Evolutionary conservation across 495 filamentous ascomycete species (phyloP), one percentile per base, ranked within the genome.

Genomic region (Penicillium longicatenatum): DNA sequence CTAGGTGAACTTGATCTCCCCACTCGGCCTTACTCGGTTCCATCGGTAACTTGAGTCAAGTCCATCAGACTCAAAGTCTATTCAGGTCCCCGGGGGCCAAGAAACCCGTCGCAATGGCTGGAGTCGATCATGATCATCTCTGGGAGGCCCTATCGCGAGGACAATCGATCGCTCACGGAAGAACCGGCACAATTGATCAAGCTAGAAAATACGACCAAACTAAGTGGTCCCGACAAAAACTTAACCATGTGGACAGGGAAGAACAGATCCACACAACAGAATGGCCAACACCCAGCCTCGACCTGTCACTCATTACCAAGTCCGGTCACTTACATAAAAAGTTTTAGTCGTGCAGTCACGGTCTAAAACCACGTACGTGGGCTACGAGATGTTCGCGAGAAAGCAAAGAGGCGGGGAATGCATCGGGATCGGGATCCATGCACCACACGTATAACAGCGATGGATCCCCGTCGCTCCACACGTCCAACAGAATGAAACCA

Each of bases 11-110:
- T 14, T 48, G 22, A 48, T 48, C 16, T 26, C 7, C 19, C 24
- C 24, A 5, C 4, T 48, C 45, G 45, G 45, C 24, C 24, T 30
- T 48, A 7, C 20, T 48, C 45, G 45, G 45, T 35, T 35, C 31
- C 7, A 14, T 26, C 44, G 9, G 20, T 8, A 11, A 16, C 16
- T 17, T 48, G 24, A 17, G 16, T 50, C 24, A 43, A 37, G 12
- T 33, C 57, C 57, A 37, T 33, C 43, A 55, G 55, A 60, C 39
- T 51, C 47, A 55, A 60, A 60, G 46, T 55, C 50, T 60, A 47
- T 35, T 46, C 6, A 20, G 37, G 6, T 29, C 45, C 16, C 11
- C 11, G 24, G 4, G 19, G n/a, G 17, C 42, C 16, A 45, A 45
- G 8, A 48, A 16, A n/a, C 26, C n/a, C n/a, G 29, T 20, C 41